Evolutionary conservation across 179 eudicot species (phyloP).

Genomic region (Actinidia arguta): DNA sequence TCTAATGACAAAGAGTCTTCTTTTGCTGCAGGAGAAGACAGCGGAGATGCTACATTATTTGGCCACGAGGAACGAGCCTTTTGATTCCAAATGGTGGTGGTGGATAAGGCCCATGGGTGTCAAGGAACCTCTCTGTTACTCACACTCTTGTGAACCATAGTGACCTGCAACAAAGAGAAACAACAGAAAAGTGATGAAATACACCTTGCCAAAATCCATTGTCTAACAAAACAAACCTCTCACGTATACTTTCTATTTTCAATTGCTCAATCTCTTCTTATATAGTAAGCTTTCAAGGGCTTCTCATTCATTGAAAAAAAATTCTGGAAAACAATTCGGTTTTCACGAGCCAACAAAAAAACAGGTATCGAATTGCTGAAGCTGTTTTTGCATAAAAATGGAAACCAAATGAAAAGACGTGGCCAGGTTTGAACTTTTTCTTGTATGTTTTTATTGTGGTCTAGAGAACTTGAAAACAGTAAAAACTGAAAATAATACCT

Average conservation of each 20-base stretch:
- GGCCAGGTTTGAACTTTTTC: no score
- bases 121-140: background rate
- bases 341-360: no score
- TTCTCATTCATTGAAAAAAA: background rate
- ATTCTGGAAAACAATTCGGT: no score
- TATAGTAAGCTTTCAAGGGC: background rate
- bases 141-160: background rate
- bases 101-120: background rate
- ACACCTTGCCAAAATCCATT: background rate
- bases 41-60: background rate
- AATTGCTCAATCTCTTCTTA: background rate
- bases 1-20: background rate
- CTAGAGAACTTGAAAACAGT: no score
- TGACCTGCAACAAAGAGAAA: background rate
- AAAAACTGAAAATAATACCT: no score
- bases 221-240: background rate
- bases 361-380: no score
- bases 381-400: no score
- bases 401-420: no score
- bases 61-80: constrained; percentile 11
- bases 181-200: background rate
- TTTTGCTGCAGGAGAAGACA: background rate
- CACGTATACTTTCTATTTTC: background rate
- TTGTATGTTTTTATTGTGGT: no score
- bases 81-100: background rate